Conservation (phyloP, 2,329 filamentous ascomycete genomes). For the Cercospora sesami region DNA sequence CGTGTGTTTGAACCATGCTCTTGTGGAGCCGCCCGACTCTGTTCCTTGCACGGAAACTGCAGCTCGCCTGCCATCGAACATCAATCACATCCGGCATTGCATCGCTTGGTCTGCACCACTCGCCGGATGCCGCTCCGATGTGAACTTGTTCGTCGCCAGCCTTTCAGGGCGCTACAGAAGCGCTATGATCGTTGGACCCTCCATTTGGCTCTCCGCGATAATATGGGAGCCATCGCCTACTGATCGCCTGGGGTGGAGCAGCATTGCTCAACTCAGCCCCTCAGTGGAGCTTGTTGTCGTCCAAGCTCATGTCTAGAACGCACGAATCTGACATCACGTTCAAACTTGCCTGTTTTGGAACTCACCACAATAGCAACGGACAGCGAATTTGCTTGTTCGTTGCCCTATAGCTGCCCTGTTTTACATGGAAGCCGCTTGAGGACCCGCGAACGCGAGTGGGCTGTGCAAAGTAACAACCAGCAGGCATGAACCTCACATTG, state of each 20-base stretch:
- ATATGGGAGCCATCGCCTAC: not conserved
- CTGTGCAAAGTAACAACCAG: not conserved
- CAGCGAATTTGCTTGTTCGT: not conserved
- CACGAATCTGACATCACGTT: conserved; percentile 1
- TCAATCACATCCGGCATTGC: not conserved
- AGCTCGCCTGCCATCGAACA: not conserved
- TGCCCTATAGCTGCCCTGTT: not conserved
- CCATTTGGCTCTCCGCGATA: not conserved
- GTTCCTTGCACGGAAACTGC: not conserved
- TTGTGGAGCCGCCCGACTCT: conserved; percentile 1
- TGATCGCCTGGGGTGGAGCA: not conserved
- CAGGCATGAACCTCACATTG: not conserved
- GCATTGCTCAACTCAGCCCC: not conserved
- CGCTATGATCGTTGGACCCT: not conserved
- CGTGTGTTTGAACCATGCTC: not conserved
- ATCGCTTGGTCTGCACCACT: not conserved
- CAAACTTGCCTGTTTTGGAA: not conserved
- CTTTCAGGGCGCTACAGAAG: not conserved
- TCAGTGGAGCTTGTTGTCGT: not conserved
- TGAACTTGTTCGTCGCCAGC: not conserved
- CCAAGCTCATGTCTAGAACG: not conserved
- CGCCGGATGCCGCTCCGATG: not conserved
- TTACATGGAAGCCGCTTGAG: not conserved
- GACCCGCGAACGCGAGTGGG: not conserved
- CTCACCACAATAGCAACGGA: not conserved